phyloP scores from a whole-genome alignment of 768 basidiomycete genomes.

The Tricholoma furcatifolium region DNA sequence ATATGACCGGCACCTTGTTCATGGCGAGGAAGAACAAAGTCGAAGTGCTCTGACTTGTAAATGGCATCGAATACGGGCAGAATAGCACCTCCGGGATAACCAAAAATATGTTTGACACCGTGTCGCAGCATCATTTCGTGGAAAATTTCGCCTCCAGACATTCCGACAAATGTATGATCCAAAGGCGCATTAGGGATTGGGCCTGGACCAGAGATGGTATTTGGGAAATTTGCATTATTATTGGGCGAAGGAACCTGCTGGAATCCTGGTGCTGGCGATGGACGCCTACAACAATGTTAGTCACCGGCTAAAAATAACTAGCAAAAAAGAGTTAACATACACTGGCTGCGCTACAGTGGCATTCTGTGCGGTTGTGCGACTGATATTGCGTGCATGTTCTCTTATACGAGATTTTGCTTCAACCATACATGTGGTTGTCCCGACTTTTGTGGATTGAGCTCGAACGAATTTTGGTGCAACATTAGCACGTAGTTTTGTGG shows the following conservation, averaged over 20 bases:
- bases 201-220: constrained; percentile 33
- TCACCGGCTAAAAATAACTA: constrained; percentile 8
- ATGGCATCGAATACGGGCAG: constrained; percentile 99
- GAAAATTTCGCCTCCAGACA: constrained; percentile 96
- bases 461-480: constrained; percentile 41
- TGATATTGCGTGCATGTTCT: constrained; percentile 75
- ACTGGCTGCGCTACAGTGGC: constrained; percentile 62
- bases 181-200: constrained; percentile 48
- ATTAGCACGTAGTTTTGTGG: constrained; percentile 41
- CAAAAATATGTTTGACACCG: constrained; percentile 93
- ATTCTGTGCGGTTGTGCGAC: constrained; percentile 58
- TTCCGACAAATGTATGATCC: constrained; percentile 87
- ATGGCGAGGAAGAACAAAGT: constrained; percentile 94
- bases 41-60: constrained; percentile 91
- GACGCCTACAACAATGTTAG: constrained; percentile 44
- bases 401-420: constrained; percentile 82
- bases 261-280: constrained; percentile 56
- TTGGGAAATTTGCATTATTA: constrained; percentile 30
- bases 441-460: constrained; percentile 48
- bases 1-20: constrained; percentile 99
- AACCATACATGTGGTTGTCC: constrained; percentile 48
- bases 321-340: constrained; percentile 34
- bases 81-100: constrained; percentile 97
- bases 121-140: constrained; percentile 99
- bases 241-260: constrained; percentile 40